Percentiles rank a stretch among this genome's conserved stretches.
These are phyloP conservation scores for Rhizopogon rudus DNA, from an alignment of 768 basidiomycete species.

Conservation along the genomic window DNA sequence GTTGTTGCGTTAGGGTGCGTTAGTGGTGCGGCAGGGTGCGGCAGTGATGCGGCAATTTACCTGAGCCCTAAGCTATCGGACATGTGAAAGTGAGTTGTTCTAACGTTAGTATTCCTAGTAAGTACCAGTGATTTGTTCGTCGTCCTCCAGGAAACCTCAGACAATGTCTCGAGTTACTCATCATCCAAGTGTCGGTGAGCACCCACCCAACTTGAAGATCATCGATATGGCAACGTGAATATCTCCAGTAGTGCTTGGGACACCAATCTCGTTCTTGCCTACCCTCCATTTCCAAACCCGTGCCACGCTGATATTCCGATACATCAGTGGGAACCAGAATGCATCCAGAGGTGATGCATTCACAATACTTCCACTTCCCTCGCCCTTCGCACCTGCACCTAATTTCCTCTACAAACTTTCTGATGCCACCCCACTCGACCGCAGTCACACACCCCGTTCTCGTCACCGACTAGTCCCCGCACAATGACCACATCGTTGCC, in stretches of 20 bases:
- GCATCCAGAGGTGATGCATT: too few species aligned
- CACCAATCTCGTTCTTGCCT: slow-evolving; percentile 86
- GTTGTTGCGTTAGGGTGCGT: too few species aligned
- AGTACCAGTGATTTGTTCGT: neutral
- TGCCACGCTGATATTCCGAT: slow-evolving; percentile 29
- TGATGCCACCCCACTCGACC: slow-evolving; percentile 86
- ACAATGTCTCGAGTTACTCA: slow-evolving; percentile 84
- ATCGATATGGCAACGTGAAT: slow-evolving; percentile 72
- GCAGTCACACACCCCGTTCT: slow-evolving; percentile 83
- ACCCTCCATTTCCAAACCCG: slow-evolving; percentile 1
- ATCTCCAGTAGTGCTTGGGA: slow-evolving; percentile 92
- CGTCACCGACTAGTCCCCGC: slow-evolving; percentile 96
- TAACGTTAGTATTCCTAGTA: too few species aligned
- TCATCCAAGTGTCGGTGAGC: slow-evolving; percentile 81
- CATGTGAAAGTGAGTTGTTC: too few species aligned
- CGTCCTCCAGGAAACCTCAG: neutral
- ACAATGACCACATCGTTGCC: slow-evolving; percentile 86
- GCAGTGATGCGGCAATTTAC: too few species aligned
- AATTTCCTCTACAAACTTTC: slow-evolving; percentile 76
- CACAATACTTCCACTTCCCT: slow-evolving; percentile 84
- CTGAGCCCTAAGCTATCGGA: too few species aligned
- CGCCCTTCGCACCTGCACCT: slow-evolving; percentile 52
- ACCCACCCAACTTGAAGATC: neutral
- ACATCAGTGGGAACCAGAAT: slow-evolving; percentile 93
- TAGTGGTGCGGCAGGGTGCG: too few species aligned